Conservation (phyloP, 768 basidiomycete species). For the Clitopilus hobsonii region DNA sequence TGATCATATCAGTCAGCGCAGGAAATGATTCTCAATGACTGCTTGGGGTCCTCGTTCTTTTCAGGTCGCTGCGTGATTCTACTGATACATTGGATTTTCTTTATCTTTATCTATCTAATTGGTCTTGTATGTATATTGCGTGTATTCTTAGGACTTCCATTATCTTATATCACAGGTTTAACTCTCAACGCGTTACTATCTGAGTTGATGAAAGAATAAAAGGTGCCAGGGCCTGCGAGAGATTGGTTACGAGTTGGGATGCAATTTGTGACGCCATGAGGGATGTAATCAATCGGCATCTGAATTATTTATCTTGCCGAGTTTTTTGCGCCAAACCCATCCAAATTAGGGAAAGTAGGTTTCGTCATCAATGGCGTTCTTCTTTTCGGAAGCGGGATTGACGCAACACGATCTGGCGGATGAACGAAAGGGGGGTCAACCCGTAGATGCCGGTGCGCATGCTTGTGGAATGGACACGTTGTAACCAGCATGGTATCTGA, state of each 20-base stretch:
- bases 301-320: background rate
- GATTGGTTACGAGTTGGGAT: background rate
- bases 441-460: background rate
- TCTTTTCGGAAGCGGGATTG: background rate
- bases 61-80: constrained; percentile 16
- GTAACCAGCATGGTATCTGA: background rate
- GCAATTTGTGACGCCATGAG: background rate
- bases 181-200: background rate
- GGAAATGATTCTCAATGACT: background rate
- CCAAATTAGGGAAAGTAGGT: background rate
- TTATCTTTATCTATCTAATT: constrained; percentile 14
- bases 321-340: background rate
- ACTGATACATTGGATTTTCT: constrained; percentile 7
- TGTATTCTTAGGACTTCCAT: constrained; percentile 17
- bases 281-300: background rate
- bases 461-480: background rate
- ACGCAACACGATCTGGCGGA: no score
- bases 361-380: background rate
- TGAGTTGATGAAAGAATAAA: background rate
- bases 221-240: background rate
- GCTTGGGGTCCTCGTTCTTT: constrained; percentile 1
- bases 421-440: background rate
- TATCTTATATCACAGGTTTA: background rate
- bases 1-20: constrained; percentile 1
- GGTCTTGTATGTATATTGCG: constrained; percentile 13